Evolutionary conservation across 352 stramenopile species (phyloP).

Genomic region (Pythium myriotylum): DNA sequence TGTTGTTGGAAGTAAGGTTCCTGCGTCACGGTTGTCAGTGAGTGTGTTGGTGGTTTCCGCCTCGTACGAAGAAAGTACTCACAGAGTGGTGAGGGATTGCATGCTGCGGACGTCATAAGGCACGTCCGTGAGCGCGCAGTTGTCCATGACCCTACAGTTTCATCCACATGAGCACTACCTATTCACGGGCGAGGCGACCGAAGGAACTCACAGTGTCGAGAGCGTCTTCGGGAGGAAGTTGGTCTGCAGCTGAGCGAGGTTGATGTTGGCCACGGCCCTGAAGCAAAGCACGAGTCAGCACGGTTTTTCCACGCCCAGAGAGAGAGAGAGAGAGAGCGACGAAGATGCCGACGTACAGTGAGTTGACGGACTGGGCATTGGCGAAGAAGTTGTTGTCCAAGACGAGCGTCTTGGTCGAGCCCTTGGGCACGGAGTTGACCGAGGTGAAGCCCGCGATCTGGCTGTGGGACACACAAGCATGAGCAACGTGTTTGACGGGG

Average conservation of each 20-base stretch:
- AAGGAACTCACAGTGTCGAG: constrained; percentile 35
- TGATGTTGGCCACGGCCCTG: constrained; percentile 65
- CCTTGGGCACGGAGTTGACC: constrained; percentile 57
- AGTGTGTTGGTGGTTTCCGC: neutral
- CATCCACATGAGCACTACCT: neutral
- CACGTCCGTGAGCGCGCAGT: constrained; percentile 63
- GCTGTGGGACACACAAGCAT: constrained; percentile 12
- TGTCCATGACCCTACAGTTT: constrained; percentile 54
- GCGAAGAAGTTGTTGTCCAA: constrained; percentile 53
- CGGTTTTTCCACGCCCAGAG: no score
- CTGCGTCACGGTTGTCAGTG: constrained; percentile 24
- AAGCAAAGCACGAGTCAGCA: no score
- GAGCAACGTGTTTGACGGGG: no score
- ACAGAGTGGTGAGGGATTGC: constrained; percentile 59
- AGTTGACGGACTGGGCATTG: constrained; percentile 35
- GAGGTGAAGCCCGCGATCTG: constrained; percentile 76
- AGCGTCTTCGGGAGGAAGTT: constrained; percentile 58
- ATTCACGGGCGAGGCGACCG: neutral
- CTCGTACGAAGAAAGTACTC: constrained; percentile 10
- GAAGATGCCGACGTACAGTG: constrained; percentile 40
- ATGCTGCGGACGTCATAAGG: constrained; percentile 51
- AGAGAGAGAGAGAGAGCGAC: no score
- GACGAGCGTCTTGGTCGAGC: constrained; percentile 51
- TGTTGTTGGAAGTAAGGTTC: constrained; percentile 61
- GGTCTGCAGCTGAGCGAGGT: constrained; percentile 46